Conservation (phyloP, 208 protist genomes). For the Acanthamoeba lenticulata region DNA sequence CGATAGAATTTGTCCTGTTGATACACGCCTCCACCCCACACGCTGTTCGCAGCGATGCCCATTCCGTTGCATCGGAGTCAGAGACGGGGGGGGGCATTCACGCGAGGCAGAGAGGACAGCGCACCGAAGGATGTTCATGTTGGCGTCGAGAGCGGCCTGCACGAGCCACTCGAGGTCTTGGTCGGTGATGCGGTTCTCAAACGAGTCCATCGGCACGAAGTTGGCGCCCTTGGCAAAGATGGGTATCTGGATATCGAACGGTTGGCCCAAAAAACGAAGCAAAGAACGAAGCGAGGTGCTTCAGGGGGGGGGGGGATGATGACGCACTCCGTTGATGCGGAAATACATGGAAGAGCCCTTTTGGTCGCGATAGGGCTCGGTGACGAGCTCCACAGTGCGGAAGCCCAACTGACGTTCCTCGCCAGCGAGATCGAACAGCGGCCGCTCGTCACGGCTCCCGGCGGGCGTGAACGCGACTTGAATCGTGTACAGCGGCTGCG, state of each 20-base stretch:
- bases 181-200: conserved; percentile 47
- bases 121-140: conserved; percentile 64
- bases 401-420: conserved; percentile 25
- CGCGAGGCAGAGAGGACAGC: background rate
- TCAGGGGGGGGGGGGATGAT: background rate
- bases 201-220: conserved; percentile 83
- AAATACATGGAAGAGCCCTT: background rate
- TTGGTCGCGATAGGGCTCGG: background rate
- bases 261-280: no score
- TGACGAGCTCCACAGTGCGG: conserved; percentile 63
- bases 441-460: background rate
- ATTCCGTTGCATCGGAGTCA: background rate
- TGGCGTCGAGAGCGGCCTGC: background rate
- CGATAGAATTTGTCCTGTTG: conserved; percentile 86
- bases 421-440: background rate
- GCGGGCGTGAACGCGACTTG: background rate
- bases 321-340: background rate
- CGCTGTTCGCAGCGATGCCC: conserved; percentile 85
- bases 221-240: conserved; percentile 82
- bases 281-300: background rate
- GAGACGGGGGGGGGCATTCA: background rate
- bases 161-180: conserved; percentile 68
- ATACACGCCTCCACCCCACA: conserved; percentile 90
- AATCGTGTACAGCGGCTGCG: conserved; percentile 50
- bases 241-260: background rate